phyloP scores from a whole-genome alignment of 208 protist species.

The Wallacemonas sp. region DNA sequence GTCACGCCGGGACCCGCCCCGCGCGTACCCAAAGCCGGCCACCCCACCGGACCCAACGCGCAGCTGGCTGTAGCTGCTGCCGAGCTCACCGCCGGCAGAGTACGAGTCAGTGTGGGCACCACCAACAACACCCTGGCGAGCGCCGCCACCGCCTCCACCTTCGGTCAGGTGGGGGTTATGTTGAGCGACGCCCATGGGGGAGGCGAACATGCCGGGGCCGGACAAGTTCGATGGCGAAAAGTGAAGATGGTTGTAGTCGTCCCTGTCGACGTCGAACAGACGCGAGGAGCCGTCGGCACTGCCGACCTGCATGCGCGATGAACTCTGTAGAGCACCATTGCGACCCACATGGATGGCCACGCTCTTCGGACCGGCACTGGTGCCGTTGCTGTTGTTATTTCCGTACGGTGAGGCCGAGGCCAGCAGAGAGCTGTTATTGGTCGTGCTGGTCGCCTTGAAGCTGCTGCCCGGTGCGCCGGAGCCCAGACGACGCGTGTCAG shows the following conservation, averaged over 20 bases:
- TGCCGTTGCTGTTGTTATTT: too few relatives aligned
- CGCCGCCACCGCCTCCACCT: not conserved
- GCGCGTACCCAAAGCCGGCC: not conserved
- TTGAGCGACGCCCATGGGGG: not conserved
- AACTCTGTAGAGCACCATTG: not conserved
- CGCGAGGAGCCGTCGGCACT: conserved; percentile 5
- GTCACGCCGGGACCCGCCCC: not conserved
- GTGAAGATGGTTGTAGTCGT: conserved; percentile 10
- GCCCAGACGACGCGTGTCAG: conserved; percentile 10
- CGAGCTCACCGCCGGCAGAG: conserved; percentile 2
- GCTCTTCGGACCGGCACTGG: conserved; percentile 2
- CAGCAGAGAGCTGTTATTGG: conserved; percentile 10
- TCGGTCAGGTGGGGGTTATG: too few relatives aligned
- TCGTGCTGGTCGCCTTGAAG: conserved; percentile 15
- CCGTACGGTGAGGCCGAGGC: not conserved
- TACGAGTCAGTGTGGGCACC: not conserved
- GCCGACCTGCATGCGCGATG: not conserved
- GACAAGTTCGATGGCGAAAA: conserved; percentile 13
- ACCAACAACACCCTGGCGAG: not conserved
- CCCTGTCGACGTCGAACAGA: conserved; percentile 5
- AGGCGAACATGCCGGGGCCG: not conserved
- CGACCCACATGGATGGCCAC: not conserved
- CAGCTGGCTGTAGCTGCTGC: conserved; percentile 18
- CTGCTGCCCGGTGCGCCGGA: conserved; percentile 29
- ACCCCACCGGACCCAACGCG: not conserved